Evolutionary conservation across 176 grass and related monocot species (phyloP), one percentile per base, ranked within the genome.

Genomic region (Musa acuminata): DNA sequence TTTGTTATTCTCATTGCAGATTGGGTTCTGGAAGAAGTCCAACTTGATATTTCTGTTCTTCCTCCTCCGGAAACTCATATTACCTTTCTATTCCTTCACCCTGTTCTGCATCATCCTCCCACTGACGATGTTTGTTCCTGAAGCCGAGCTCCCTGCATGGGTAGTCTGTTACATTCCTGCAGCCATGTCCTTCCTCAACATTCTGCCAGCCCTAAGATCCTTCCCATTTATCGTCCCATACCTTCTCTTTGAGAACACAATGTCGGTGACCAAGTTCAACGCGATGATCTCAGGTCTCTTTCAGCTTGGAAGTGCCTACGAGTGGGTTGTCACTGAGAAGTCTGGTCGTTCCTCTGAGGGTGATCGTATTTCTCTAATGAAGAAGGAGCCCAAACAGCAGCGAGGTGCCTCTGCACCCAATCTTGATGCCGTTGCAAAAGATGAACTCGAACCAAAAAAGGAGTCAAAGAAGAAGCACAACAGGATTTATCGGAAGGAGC

Each of bases 401-500:
- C 78, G 57, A 79, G 25, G 20, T 10, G 53, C 27, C 8, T 80
- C 78, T 14, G 49, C 57, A 1, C 78, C 78, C 13, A 64, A 80
- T 48, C 69, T 80, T 9, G 57, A 77, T 50, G 49, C 67, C 0
- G 20, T 99, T 13, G 72, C 71, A 52, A 81, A 87, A 68, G 81
- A 90, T 64, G 77, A 85, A 27, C 14, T 57, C 17, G 11, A 72
- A 14, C 69, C 26, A 8, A 80, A 55, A 50, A 89, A 91, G 57
- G 78, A 86, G 19, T 50, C 0, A 1, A 93, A 88, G 77, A 97
- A 93, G 80, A 99, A 99, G 77, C 91, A 95, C 74, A 99, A 99
- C 83, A 89, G 91, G 85, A 92, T 99, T 75, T 99, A 99, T 75
- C 91, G 86, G 74, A 99, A 95, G 69, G 96, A 99, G 74, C 86